Conservation (phyloP, 148 eudicot genomes). For the Fagopyrum homotropicum region DNA sequence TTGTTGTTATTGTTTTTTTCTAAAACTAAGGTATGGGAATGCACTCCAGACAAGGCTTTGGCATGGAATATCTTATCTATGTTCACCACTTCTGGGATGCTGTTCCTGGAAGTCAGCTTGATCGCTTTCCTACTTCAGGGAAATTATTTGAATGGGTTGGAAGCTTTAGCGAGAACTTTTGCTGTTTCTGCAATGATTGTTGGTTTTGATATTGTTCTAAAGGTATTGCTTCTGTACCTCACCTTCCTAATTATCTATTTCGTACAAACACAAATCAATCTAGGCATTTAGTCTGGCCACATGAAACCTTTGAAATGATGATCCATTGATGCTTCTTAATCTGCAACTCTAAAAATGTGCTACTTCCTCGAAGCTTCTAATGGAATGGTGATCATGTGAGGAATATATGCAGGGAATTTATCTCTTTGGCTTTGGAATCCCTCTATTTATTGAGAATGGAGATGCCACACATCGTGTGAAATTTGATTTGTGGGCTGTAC, state of each 20-base stretch:
- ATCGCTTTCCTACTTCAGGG: conserved; percentile 90
- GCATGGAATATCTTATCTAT: conserved; percentile 68
- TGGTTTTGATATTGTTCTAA: conserved; percentile 62
- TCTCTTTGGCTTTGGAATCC: conserved; percentile 52
- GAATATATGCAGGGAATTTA: conserved; percentile 41
- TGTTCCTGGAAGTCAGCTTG: conserved; percentile 86
- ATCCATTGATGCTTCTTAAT: neutral
- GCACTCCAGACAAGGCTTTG: conserved; percentile 57
- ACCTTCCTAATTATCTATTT: neutral
- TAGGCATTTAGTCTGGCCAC: neutral
- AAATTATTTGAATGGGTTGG: conserved; percentile 58
- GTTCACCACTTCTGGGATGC: conserved; percentile 65
- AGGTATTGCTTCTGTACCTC: conserved; percentile 33
- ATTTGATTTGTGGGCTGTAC: conserved; percentile 66
- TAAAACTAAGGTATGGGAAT: conserved; percentile 62
- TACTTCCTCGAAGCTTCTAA: neutral
- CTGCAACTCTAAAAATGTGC: neutral
- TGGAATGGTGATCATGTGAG: neutral
- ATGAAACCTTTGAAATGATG: neutral
- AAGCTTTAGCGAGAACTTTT: conserved; percentile 72
- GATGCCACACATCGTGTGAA: conserved; percentile 33
- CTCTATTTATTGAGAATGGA: conserved; percentile 40
- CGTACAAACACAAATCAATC: neutral
- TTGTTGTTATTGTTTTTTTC: neutral
- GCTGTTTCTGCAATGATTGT: conserved; percentile 61